Evolutionary conservation across 78 protist genomes (phyloP), one percentile per base, ranked within the genome.

Genomic region (Dictyostelium purpureum): DNA sequence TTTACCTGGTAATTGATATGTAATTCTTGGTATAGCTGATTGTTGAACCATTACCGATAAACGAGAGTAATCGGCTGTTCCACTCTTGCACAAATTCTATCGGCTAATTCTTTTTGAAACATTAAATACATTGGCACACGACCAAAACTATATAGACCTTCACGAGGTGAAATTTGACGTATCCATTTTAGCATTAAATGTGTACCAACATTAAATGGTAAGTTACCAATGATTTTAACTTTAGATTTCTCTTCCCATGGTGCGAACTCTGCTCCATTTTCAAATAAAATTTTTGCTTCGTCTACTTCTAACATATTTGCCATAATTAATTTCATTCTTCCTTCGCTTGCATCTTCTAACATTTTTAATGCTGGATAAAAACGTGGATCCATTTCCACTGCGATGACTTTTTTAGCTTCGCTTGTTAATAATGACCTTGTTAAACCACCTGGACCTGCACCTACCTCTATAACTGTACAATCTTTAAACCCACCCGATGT

Each of bases 361-460:
- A 76, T 77, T 42, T 79, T 67, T 43, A 95, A 65, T 35, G 97
- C 70, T 1, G 95, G 95, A 42, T 59, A 51, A 45, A 89, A 95
- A 1, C 97, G 76, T 2, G 40, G 51, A 66, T 95, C 97, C 91
- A 90, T 95, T 59, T 95, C 97, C 3, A 95, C 92, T 10, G 77
- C 97, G 6, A 87, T 57, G 5, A 89, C 75, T 31, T 57, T 52
- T 43, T 51, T 61, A 3, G 97, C 90, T 7, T 66, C 83, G 1
- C 89, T 33, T 0, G 38, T 49, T n/a, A 95, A 42, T 37, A 94
- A 37, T 24, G 83, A 61, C 38, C 97, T 51, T 7, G 97, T 95
- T 18, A 95, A 81, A 42, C 94, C 77, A 69, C 97, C 97, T 24
- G 97, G 97, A 4, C 97, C 96, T 38, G 97, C 94, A 11, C 97